Conservation (phyloP, 2,329 filamentous ascomycete species). For the Sporothrix protearum region DNA sequence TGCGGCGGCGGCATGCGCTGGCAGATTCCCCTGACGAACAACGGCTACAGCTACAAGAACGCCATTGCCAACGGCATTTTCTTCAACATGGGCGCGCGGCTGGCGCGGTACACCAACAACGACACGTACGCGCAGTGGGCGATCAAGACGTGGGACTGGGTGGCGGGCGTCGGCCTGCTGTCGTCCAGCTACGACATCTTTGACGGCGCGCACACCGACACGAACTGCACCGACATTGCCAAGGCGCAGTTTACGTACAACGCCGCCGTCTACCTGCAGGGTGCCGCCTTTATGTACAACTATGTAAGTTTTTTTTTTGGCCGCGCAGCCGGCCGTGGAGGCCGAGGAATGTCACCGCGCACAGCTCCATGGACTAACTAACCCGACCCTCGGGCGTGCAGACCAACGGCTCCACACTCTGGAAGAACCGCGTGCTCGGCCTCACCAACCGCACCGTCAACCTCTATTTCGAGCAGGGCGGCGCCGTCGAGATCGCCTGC, state of each 20-base stretch:
- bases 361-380: background rate
- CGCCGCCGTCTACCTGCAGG: constrained; percentile 28
- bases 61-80: constrained; percentile 50
- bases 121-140: constrained; percentile 75
- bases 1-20: constrained; percentile 75
- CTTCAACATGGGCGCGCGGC: constrained; percentile 54
- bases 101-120: constrained; percentile 72
- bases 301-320: too few relatives aligned
- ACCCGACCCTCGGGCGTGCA: constrained; percentile 33
- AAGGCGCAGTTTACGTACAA: constrained; percentile 31
- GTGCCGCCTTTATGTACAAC: constrained; percentile 30
- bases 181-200: constrained; percentile 55
- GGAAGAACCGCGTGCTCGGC: constrained; percentile 54
- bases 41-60: constrained; percentile 69
- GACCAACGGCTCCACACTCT: constrained; percentile 50
- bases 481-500: constrained; percentile 66
- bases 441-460: constrained; percentile 50
- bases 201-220: constrained; percentile 57
- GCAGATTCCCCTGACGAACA: constrained; percentile 83
- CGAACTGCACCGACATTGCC: constrained; percentile 55
- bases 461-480: constrained; percentile 54
- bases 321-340: too few relatives aligned
- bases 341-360: too few relatives aligned
- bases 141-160: constrained; percentile 70
- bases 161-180: constrained; percentile 54